Percentiles rank a stretch among this genome's conserved stretches.
Evolutionary conservation across 1,139 yeast genomes (phyloP).

Genomic region (Blastobotrys arbuscula): DNA sequence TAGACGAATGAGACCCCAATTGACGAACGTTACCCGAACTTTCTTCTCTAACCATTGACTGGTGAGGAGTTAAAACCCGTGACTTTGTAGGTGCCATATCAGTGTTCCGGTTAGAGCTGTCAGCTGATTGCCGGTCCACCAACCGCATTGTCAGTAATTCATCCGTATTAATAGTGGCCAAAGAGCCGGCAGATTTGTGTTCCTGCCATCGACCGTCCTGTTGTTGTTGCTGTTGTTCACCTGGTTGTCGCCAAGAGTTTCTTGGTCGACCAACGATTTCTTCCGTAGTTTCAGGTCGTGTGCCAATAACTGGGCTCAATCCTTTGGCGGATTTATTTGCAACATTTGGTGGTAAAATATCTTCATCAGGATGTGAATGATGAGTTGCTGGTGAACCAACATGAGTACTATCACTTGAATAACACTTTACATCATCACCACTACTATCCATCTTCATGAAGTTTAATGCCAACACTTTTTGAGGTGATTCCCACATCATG

Average conservation of each 20-base stretch:
- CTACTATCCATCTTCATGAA: constrained; percentile 33
- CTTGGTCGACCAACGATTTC: constrained; percentile 24
- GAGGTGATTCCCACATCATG: constrained; percentile 32
- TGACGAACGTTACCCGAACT: constrained; percentile 21
- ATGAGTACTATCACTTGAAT: constrained; percentile 40
- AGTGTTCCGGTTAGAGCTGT: constrained; percentile 18
- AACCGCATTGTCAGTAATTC: constrained; percentile 75
- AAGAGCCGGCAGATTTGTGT: constrained; percentile 61
- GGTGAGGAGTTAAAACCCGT: constrained; percentile 25
- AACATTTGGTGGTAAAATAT: neutral
- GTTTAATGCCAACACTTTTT: constrained; percentile 33
- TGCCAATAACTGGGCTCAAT: constrained; percentile 6
- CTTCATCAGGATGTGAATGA: neutral
- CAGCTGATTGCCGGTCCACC: constrained; percentile 37
- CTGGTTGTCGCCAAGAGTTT: constrained; percentile 72
- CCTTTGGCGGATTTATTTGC: constrained; percentile 1
- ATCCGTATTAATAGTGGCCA: constrained; percentile 82
- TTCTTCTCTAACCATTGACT: constrained; percentile 21
- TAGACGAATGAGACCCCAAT: constrained; percentile 25
- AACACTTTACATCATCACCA: constrained; percentile 20
- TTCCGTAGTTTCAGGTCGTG: constrained; percentile 6
- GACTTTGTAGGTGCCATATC: constrained; percentile 28
- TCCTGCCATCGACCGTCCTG: constrained; percentile 37
- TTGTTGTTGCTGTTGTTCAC: constrained; percentile 32
- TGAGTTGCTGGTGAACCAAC: constrained; percentile 21